Base-by-base conservation (phyloP, 78 protist genomes). In the Tieghemostelium lacteum region DNA sequence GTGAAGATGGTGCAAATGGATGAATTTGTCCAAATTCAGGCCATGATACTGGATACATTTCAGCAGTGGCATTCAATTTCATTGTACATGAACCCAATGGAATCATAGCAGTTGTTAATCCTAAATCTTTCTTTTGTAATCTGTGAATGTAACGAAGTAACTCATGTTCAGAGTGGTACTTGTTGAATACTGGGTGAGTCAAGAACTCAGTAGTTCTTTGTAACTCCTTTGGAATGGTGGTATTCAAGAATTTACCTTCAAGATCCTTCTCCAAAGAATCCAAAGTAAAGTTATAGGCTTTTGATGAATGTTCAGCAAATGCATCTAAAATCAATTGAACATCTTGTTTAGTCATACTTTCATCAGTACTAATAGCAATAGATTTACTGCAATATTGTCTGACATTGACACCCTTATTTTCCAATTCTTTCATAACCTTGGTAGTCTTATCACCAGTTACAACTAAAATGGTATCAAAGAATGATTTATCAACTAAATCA, bases 1-100 rank as follows among this genome's bases (percentile, higher is more conserved):
- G 99, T 61, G 62, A 66, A 6, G 70, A 29, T 17, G 99, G 99
- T 37, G 78, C 99, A 77, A 96, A 98, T 50, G 99, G 99, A 75
- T 98, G 99, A 76, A 98, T n/a, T 39, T 26, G n/a, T 58, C 39
- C 74, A 74, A 98, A 61, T 86, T 86, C 94, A 34, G 98, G 98
- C 98, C 97, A 95, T 45, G 99, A 96, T 26, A 98, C 94, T 28
- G 99, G 99, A 33, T 92, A 66, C 98, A 98, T 96, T 75, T 95
- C 98, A 1, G 98, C 7, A 40, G 98, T 86, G 20, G 99, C 96
- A 97, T 98, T 98, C 52, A 98, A 95, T 93, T 98, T 98, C 99
- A 98, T 98, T 17, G 99, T 98, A 87, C 99, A 93, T 7, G 89
- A 75, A 4, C 95, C 95, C 45, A 98, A 96, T 39, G 99, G 98